These are phyloP conservation scores for Schizosaccharomyces octosporus DNA, from an alignment of 805 yeast genomes.

Conservation along the genomic window DNA sequence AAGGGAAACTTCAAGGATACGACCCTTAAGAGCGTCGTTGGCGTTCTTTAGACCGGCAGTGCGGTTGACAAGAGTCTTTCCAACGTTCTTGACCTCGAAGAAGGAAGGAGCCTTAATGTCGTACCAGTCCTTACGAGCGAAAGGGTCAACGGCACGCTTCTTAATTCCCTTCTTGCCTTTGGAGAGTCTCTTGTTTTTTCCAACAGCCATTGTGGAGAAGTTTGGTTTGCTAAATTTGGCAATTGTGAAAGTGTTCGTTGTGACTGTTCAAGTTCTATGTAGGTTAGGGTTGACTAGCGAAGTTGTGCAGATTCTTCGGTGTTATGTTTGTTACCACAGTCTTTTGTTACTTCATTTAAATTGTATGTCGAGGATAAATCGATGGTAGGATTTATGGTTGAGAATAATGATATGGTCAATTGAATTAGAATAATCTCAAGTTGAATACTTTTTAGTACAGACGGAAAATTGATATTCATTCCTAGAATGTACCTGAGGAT, in stretches of 20 bases:
- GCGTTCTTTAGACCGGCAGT: conserved; percentile 94
- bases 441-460: no score
- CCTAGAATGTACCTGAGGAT: no score
- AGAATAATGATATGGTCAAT: no score
- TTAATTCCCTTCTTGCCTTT: conserved; percentile 91
- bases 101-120: conserved; percentile 97
- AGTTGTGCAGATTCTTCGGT: background rate
- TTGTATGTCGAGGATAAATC: no score
- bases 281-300: background rate
- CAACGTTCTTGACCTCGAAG: conserved; percentile 94
- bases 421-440: no score
- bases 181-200: conserved; percentile 63
- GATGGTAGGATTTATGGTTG: no score
- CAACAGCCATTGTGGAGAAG: conserved; percentile 34
- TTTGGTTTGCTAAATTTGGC: background rate
- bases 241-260: background rate
- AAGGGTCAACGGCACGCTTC: conserved; percentile 98
- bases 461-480: no score
- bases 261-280: background rate
- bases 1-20: conserved; percentile 82
- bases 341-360: no score
- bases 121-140: conserved; percentile 88
- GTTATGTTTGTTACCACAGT: background rate
- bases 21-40: conserved; percentile 93
- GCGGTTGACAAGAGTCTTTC: conserved; percentile 95